Percentiles rank a stretch among this genome's conserved stretches.
These are phyloP conservation scores for Ophiostoma novo-ulmi DNA, from an alignment of 2,329 filamentous ascomycete genomes.

Conservation along the genomic window DNA sequence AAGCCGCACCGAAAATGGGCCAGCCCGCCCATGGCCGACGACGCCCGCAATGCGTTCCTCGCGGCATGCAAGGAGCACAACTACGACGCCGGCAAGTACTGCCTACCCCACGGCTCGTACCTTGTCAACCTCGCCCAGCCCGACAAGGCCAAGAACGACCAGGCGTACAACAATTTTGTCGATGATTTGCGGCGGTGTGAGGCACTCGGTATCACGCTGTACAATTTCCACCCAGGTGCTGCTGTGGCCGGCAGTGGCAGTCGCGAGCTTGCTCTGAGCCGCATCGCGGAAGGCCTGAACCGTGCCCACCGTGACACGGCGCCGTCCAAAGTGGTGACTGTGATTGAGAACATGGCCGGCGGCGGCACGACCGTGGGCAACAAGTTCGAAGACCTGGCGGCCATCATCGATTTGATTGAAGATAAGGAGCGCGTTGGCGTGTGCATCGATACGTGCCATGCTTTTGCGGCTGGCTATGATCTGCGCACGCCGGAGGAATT, in stretches of 20 bases:
- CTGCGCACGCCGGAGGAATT: conserved; percentile 71
- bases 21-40: conserved; percentile 68
- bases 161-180: conserved; percentile 80
- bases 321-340: conserved; percentile 60
- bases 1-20: conserved; percentile 96
- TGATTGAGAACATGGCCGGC: conserved; percentile 95
- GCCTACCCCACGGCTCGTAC: conserved; percentile 91
- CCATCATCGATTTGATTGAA: conserved; percentile 74
- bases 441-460: conserved; percentile 94
- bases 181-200: conserved; percentile 87
- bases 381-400: conserved; percentile 77
- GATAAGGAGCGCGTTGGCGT: conserved; percentile 84
- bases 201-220: conserved; percentile 77
- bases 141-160: conserved; percentile 71
- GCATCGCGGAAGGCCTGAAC: conserved; percentile 80
- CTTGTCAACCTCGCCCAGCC: conserved; percentile 90
- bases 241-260: conserved; percentile 59
- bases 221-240: conserved; percentile 96
- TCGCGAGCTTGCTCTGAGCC: conserved; percentile 63
- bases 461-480: conserved; percentile 92
- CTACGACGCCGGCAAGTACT: conserved; percentile 66
- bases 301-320: conserved; percentile 70
- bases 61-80: conserved; percentile 60
- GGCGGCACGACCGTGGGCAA: conserved; percentile 81
- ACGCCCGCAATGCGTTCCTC: conserved; percentile 65